Evolutionary conservation across 768 basidiomycete genomes (phyloP), one percentile per base, ranked within the genome.

Genomic region (Pisolithus marmoratus): DNA sequence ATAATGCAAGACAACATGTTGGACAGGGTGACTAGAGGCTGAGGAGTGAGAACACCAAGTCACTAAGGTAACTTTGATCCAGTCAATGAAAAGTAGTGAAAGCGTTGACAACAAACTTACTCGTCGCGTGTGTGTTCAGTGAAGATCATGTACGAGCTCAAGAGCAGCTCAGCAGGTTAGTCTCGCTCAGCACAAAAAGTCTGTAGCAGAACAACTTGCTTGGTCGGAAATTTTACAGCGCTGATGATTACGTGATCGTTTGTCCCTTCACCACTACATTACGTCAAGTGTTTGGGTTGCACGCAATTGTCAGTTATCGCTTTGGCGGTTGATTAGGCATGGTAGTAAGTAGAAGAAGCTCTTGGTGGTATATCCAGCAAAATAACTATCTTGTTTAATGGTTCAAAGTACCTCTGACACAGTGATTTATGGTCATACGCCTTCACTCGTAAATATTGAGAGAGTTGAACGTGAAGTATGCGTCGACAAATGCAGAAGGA

Each of bases 41-140:
- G 59, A 71, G 69, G 58, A 92, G 85, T 58, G 88, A 87, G 70
- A 90, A 93, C 48, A 93, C 87, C 65, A 91, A 85, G 76, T 93
- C 90, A 70, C 87, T 87, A 71, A 93, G 85, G 66, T 93, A 93
- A 63, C 90, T 93, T 63, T 24, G 51, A 41, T 48, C 52, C 42
- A 49, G 59, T 71, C 48, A 19, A 20, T 36, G 3, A 47, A 44
- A 29, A 36, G 8, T 38, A 37, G 22, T 40, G 37, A 24, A 41
- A 9, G 40, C 19, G 37, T 31, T 40, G 51, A 43, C 31, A 47
- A 46, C 3, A 14, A 7, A 71, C 83, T 54, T 71, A 90, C 89
- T 92, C 89, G 89, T 92, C 89, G 63, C 89, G 82, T 68, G 89
- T 92, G 77, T 80, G 83, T 69, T 87, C 80, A 63, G 87, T 87